Conservation (phyloP, 345 rosid species). For the Ceriops tagal region DNA sequence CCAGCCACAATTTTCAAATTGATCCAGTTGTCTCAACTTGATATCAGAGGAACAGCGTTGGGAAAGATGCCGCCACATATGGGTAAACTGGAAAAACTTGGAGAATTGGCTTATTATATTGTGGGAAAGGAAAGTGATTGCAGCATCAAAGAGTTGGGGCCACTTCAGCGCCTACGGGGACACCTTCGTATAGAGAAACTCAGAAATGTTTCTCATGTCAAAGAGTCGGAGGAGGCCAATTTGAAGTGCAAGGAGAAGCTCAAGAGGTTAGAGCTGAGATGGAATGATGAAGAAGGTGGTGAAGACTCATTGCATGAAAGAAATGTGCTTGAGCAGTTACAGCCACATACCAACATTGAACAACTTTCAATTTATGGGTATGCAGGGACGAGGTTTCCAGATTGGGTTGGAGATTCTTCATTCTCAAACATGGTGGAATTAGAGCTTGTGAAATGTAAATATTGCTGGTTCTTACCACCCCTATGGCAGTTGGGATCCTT, state of each 20-base stretch:
- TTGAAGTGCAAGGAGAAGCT: background rate
- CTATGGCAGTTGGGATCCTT: background rate
- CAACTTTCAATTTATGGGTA: background rate
- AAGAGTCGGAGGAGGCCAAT: background rate
- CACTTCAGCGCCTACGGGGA: background rate
- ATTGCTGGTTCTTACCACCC: background rate
- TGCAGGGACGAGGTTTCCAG: conserved; percentile 8
- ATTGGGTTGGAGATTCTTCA: conserved; percentile 8
- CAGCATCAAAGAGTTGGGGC: conserved; percentile 3
- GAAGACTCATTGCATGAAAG: background rate
- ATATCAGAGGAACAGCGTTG: background rate
- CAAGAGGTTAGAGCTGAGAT: background rate
- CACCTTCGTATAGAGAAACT: background rate
- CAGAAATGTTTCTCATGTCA: background rate
- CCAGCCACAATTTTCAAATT: conserved; percentile 2
- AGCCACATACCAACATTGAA: background rate
- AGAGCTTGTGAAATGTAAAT: background rate
- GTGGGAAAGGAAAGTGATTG: conserved; percentile 2
- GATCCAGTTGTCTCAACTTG: background rate
- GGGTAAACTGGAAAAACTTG: conserved; percentile 7
- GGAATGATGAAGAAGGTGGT: background rate
- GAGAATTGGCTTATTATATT: background rate
- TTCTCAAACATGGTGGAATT: background rate
- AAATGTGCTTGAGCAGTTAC: background rate
- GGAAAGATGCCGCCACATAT: conserved; percentile 1